Conservation (phyloP, 345 rosid species). For the Stellera chamaejasme region DNA sequence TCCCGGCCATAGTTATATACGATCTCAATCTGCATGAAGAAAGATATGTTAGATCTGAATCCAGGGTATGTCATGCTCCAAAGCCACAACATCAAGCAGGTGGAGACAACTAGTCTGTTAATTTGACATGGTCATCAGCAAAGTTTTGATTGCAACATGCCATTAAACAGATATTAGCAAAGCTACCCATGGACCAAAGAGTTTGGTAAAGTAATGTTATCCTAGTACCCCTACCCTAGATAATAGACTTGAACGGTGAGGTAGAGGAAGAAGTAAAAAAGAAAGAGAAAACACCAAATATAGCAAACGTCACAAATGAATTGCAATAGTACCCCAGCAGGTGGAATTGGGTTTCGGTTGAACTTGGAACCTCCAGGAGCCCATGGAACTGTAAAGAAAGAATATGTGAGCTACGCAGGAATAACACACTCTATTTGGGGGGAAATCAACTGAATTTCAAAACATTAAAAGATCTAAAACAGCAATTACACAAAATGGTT, state of each 20-base stretch:
- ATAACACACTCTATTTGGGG: no score
- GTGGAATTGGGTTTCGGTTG: conserved; percentile 90
- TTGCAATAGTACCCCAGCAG: conserved; percentile 58
- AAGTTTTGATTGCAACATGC: no score
- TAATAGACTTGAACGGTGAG: not conserved
- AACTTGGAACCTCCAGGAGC: conserved; percentile 98
- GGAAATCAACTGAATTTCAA: no score
- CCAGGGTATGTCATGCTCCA: no score
- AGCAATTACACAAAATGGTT: no score
- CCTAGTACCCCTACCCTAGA: not conserved
- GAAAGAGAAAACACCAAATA: conserved; percentile 5
- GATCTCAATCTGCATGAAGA: conserved; percentile 78
- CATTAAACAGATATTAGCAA: no score
- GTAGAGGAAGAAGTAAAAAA: not conserved
- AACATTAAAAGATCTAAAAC: no score
- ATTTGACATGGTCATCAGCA: no score
- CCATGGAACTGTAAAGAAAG: conserved; percentile 74
- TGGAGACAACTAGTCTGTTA: no score
- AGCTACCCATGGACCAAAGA: not conserved
- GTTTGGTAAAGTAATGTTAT: not conserved
- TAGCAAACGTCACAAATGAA: conserved; percentile 1
- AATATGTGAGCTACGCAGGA: conserved; percentile 7
- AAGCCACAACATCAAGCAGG: no score
- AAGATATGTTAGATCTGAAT: conserved; percentile 6
- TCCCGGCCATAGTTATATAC: conserved; percentile 80